phyloP scores from a whole-genome alignment of 208 protist genomes.

The Vickermania ingenoplastis region DNA sequence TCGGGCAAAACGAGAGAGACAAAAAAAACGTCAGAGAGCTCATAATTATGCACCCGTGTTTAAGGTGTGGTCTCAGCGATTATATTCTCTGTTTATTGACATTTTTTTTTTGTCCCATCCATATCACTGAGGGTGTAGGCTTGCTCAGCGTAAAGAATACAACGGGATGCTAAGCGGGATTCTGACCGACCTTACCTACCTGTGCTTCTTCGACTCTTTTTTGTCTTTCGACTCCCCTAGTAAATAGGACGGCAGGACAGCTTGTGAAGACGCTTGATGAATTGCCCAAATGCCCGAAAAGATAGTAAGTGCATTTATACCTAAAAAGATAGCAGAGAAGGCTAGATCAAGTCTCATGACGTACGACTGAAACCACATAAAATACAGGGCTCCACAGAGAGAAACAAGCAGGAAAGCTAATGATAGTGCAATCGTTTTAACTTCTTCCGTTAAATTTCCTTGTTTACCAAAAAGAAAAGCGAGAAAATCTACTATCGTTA shows the following conservation, averaged over 20 bases:
- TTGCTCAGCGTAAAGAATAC: background rate
- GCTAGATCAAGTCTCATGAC: slow-evolving; percentile 61
- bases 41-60: no score
- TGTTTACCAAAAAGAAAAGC: slow-evolving; percentile 30
- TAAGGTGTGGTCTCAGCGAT: no score
- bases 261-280: background rate
- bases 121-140: background rate
- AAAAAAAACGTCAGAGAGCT: no score
- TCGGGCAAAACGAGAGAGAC: no score
- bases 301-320: slow-evolving; percentile 33
- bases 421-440: slow-evolving; percentile 17
- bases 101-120: background rate
- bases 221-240: background rate
- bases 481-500: slow-evolving; percentile 31
- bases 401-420: slow-evolving; percentile 25
- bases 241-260: background rate
- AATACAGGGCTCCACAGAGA: slow-evolving; percentile 48
- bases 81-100: no score
- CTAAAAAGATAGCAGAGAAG: slow-evolving; percentile 48
- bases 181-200: background rate
- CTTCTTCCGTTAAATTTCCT: slow-evolving; percentile 43
- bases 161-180: background rate
- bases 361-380: slow-evolving; percentile 82
- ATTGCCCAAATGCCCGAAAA: slow-evolving; percentile 25
- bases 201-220: background rate